Evolutionary conservation across 106 monocot species (phyloP).

Genomic region (Allium cepa): DNA sequence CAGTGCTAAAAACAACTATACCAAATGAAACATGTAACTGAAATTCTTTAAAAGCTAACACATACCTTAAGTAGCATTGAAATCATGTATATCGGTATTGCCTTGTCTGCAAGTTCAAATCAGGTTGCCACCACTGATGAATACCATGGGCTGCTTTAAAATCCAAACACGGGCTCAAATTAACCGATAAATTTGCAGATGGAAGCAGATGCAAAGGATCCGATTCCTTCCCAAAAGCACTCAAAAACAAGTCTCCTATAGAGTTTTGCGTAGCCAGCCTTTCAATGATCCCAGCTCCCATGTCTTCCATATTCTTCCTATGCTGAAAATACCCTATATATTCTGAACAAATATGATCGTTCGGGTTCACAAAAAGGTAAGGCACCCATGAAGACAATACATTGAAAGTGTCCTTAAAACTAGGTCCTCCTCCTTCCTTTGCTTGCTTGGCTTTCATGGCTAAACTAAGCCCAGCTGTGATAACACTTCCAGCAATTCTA

Average conservation of each 20-base stretch:
- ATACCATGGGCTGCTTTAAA: slow-evolving; percentile 84
- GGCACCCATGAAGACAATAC: slow-evolving; percentile 67
- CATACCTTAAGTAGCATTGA: not conserved
- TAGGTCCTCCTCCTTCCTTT: slow-evolving; percentile 8
- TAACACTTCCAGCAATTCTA: slow-evolving; percentile 70
- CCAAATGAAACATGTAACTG: no score
- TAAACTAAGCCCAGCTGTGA: slow-evolving; percentile 76
- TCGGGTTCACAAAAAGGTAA: slow-evolving; percentile 75
- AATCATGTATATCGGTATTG: slow-evolving; percentile 15
- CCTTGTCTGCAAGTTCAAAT: slow-evolving; percentile 43
- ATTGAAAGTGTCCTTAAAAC: slow-evolving; percentile 35
- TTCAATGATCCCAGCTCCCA: slow-evolving; percentile 78
- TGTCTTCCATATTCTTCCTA: slow-evolving; percentile 68
- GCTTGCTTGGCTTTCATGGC: slow-evolving; percentile 28
- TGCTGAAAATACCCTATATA: slow-evolving; percentile 91
- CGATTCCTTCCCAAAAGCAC: slow-evolving; percentile 63
- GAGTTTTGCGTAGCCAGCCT: slow-evolving; percentile 83
- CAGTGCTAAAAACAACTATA: no score
- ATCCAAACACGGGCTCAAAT: slow-evolving; percentile 52
- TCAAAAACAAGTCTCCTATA: slow-evolving; percentile 54
- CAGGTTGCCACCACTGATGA: slow-evolving; percentile 87
- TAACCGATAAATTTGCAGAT: slow-evolving; percentile 64
- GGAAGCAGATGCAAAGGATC: slow-evolving; percentile 84
- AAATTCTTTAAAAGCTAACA: no score
- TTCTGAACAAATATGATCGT: slow-evolving; percentile 77